A percentile compares a stretch with the other conserved stretches of the same genome.
Evolutionary conservation across 225 moss, liverwort and hornwort genomes (phyloP).

Genomic region (Sphagnum contortum): DNA sequence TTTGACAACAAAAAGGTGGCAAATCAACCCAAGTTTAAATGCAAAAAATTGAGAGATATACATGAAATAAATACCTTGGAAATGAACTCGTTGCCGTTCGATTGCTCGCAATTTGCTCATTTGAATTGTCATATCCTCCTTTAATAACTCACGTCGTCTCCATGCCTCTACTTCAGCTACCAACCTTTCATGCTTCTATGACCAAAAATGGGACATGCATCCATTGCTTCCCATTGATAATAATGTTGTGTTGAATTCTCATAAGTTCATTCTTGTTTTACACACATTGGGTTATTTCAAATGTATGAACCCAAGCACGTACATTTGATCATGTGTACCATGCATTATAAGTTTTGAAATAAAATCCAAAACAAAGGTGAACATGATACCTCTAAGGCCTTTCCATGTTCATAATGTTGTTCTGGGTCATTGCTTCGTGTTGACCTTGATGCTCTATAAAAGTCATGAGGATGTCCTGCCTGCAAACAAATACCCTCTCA

Average conservation of each 20-base stretch:
- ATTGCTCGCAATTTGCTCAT: slow-evolving; percentile 21
- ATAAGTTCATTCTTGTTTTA: no score
- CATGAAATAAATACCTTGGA: not conserved
- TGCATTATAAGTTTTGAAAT: not conserved
- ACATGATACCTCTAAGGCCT: slow-evolving; percentile 6
- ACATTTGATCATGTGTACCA: no score
- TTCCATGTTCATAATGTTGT: slow-evolving; percentile 5
- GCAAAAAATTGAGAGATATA: no score
- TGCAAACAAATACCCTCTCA: not conserved
- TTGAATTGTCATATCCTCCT: slow-evolving; percentile 26
- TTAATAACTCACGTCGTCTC: slow-evolving; percentile 16
- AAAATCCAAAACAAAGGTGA: not conserved
- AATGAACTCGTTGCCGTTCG: slow-evolving; percentile 12
- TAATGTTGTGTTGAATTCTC: no score
- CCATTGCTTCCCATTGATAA: no score
- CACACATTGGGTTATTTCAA: no score
- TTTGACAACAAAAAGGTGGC: no score
- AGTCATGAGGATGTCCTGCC: slow-evolving; percentile 10
- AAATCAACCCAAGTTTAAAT: no score
- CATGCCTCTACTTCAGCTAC: slow-evolving; percentile 24
- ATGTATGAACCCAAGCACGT: no score
- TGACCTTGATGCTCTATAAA: slow-evolving; percentile 6
- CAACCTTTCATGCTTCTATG: slow-evolving; percentile 31
- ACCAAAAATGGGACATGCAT: slow-evolving; percentile 2
- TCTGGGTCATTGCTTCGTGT: slow-evolving; percentile 10